A percentile compares a stretch with the other conserved stretches of the same genome.
phyloP scores from a whole-genome alignment of 2,329 filamentous ascomycete species.

The Thielaviopsis ethacetica region DNA sequence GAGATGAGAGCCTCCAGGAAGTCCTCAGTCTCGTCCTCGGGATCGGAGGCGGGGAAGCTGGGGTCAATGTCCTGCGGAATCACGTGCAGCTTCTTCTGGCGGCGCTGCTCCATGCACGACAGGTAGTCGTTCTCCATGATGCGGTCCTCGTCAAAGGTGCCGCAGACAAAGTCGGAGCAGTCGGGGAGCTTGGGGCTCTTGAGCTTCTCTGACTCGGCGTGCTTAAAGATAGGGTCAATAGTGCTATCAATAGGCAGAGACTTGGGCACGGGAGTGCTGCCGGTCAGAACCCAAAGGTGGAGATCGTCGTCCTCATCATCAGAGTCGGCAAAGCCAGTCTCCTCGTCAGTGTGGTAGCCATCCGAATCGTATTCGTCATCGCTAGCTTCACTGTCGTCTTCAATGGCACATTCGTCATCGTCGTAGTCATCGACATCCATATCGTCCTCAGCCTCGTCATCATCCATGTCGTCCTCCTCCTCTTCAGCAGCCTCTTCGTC shows the following conservation, averaged over 20 bases:
- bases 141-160: slow-evolving; percentile 87
- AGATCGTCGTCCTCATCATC: slow-evolving; percentile 51
- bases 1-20: slow-evolving; percentile 31
- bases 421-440: slow-evolving; percentile 33
- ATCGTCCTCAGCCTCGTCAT: slow-evolving; percentile 32
- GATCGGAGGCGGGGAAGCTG: slow-evolving; percentile 89
- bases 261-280: slow-evolving; percentile 17
- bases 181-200: slow-evolving; percentile 76
- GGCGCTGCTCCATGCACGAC: slow-evolving; percentile 64
- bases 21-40: slow-evolving; percentile 67
- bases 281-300: slow-evolving; percentile 37
- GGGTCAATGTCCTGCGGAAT: slow-evolving; percentile 97
- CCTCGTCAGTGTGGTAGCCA: slow-evolving; percentile 61
- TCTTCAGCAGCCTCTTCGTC: slow-evolving; percentile 66
- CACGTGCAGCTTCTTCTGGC: slow-evolving; percentile 61
- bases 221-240: neutral
- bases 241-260: neutral
- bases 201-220: neutral
- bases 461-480: slow-evolving; percentile 32
- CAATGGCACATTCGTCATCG: slow-evolving; percentile 33
- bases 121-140: slow-evolving; percentile 90
- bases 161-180: slow-evolving; percentile 98
- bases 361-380: slow-evolving; percentile 42
- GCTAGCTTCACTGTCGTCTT: slow-evolving; percentile 49
- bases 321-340: slow-evolving; percentile 51